phyloP scores from a whole-genome alignment of 805 yeast species.

The Allodekkera sacchari region DNA sequence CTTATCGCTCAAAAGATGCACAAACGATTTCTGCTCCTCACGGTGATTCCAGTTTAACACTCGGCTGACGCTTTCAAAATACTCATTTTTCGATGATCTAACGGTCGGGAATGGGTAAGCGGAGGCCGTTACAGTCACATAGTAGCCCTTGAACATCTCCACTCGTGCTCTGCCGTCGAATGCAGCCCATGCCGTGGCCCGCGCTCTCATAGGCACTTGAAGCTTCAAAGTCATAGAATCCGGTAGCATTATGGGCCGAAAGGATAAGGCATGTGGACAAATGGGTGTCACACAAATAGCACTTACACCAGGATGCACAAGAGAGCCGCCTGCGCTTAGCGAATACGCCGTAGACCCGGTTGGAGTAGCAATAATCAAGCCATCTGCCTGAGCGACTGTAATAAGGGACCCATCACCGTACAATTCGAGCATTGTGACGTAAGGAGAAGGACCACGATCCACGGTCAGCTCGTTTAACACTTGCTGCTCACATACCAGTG shows the following conservation, averaged over 20 bases:
- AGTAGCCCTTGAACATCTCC: slow-evolving; percentile 76
- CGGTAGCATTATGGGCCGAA: slow-evolving; percentile 86
- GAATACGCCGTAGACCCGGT: slow-evolving; percentile 97
- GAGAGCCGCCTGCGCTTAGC: slow-evolving; percentile 88
- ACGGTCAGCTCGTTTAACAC: slow-evolving; percentile 85
- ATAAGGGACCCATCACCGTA: slow-evolving; percentile 81
- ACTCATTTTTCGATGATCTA: slow-evolving; percentile 61
- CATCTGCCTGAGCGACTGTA: slow-evolving; percentile 92
- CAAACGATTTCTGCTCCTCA: slow-evolving; percentile 78
- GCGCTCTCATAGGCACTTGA: slow-evolving; percentile 66
- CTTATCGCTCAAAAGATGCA: slow-evolving; percentile 48
- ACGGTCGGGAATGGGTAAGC: slow-evolving; percentile 95
- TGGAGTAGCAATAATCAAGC: slow-evolving; percentile 86
- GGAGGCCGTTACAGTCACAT: slow-evolving; percentile 75
- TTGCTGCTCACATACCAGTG: slow-evolving; percentile 56
- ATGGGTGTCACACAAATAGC: slow-evolving; percentile 92
- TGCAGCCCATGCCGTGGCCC: slow-evolving; percentile 94
- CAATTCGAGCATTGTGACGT: slow-evolving; percentile 79
- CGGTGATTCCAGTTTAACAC: slow-evolving; percentile 91
- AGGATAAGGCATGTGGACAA: slow-evolving; percentile 91
- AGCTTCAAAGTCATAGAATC: slow-evolving; percentile 85
- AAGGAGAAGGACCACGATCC: slow-evolving; percentile 92
- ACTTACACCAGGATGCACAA: slow-evolving; percentile 89
- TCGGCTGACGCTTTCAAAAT: slow-evolving; percentile 77
- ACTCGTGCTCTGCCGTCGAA: slow-evolving; percentile 90